Base-by-base conservation (phyloP, 129 eudicot genomes). In the Deinandra increscens region DNA sequence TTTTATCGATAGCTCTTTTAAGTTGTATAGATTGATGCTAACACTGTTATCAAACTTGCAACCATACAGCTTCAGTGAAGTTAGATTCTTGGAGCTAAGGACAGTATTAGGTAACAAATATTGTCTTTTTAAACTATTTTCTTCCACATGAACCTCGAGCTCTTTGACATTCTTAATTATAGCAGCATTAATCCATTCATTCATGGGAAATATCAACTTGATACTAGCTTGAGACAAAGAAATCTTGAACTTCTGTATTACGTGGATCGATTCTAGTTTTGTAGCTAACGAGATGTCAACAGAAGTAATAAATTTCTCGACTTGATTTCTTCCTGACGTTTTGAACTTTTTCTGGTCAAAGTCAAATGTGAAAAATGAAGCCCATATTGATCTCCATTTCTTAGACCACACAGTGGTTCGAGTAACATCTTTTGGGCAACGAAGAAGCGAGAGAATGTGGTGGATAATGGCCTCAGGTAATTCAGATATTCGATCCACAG, bases 381-480 rank as follows among this genome's bases (percentile, higher is more conserved):
- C 68, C 81, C 82, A 84, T 14, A 73, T 49, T 14, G 72, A 71
- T 23, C 64, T 79, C 95, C 89, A 87, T 44, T 71, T 84, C 72
- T 82, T 87, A 10, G 90, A 87, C 66, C 81, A 76, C 13, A 65
- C 66, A 58, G 65, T 74, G 38, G 76, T 73, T 63, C 87, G 81
- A 13, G 83, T 75, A 33, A 80, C 83, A 22, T 87, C 89, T 42
- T 69, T 84, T 12, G 85, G 82, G 67, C 66, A 80, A 37, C 49
- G 81, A 10, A 87, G 81, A 66, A 62, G 20, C 34, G 80, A 70
- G 23, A 87, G 79, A 36, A 87, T 87, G 50, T 82, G 84, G 66
- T 87, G 95, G 66, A 84, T 65, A 48, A 87, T 67, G 63, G 75
- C 75, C 26, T 77, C 82, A 4, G 95, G 95, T 66, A 87, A 73